Percentiles rank a stretch among this genome's conserved stretches.
Conservation (phyloP, 2,329 filamentous ascomycete species). For the Diaporthe sp. region DNA sequence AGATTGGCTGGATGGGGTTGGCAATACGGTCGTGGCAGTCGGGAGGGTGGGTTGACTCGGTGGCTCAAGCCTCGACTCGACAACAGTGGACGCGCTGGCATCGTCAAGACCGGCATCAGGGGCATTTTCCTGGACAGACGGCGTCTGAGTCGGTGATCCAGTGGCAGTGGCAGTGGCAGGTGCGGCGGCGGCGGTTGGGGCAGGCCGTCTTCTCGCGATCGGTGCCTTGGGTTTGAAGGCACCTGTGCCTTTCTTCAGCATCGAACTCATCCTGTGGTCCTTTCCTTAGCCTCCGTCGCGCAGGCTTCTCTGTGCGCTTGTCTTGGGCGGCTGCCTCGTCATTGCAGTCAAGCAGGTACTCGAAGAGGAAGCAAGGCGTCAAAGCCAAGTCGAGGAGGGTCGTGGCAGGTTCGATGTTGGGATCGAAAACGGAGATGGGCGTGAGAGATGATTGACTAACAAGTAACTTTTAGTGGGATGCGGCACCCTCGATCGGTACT, state of each 20-base stretch:
- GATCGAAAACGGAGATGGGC: not conserved
- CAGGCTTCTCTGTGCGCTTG: constrained; percentile 13
- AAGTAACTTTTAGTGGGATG: constrained; percentile 10
- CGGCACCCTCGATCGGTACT: constrained; percentile 28
- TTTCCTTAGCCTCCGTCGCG: constrained; percentile 31
- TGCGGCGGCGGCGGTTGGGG: constrained; percentile 42
- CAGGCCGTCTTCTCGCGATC: constrained; percentile 60
- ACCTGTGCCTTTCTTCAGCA: constrained; percentile 73
- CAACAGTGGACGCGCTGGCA: constrained; percentile 21
- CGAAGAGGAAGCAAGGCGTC: not conserved
- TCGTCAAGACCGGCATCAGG: constrained; percentile 27
- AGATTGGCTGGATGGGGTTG: not conserved
- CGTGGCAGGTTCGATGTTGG: not conserved
- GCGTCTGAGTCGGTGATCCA: constrained; percentile 35
- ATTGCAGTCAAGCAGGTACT: constrained; percentile 27
- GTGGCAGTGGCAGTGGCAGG: constrained; percentile 44
- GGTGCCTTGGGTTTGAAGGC: constrained; percentile 78
- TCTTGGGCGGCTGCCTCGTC: constrained; percentile 10
- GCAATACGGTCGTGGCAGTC: not conserved
- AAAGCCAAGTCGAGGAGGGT: not conserved
- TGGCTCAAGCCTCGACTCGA: constrained; percentile 6
- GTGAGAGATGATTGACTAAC: not conserved
- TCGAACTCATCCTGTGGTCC: constrained; percentile 67
- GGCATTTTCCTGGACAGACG: constrained; percentile 24
- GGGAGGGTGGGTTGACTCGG: not conserved